Evolutionary conservation across 805 yeast genomes (phyloP), one percentile per base, ranked within the genome.

Genomic region (Millerozyma miso): DNA sequence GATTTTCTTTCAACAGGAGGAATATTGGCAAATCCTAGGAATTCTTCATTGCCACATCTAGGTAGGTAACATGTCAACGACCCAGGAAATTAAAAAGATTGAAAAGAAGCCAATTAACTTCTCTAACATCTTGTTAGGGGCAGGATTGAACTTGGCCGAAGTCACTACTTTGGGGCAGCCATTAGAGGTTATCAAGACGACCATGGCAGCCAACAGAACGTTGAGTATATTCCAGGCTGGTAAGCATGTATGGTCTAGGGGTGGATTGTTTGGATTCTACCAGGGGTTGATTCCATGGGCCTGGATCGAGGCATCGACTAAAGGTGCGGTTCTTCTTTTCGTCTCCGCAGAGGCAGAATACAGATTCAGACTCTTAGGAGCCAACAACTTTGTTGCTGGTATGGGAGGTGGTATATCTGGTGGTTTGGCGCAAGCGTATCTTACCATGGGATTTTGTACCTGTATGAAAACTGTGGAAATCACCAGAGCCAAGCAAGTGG

Each of bases 201-300:
- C 99, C 6, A 90, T 93, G 96, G 98, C 98, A 33, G 98, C 99
- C 41, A 88, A 93, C 71, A 77, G 99, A 61, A 70, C 75, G 23
- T 72, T 91, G 47, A 62, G 81, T 2, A 69, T 93, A 48, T 52
- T 79, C 8, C 81, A 81, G 52, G 87, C 96, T 19, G 74, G 83
- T 40, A 75, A 75, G 45, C 74, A 80, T 33, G 90, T 93, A 48
- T 88, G 95, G 93, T 76, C 93, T 13, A 81, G 99, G 58, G 99
- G 99, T 51, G 99, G 99, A 41, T 56, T 84, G 14, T 60, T 79
- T 20, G 99, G 98, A 0, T 93, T 90, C 70, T 93, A 90, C 69
- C 99, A 93, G 66, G 99, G 99, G 26, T 75, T 93, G 60, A 90
- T 91, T 51, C 99, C 99, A 37, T 93, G 99, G 99, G 99, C 98